Base-by-base conservation (phyloP, 2,329 filamentous ascomycete species). In the Colletotrichum kahawae region DNA sequence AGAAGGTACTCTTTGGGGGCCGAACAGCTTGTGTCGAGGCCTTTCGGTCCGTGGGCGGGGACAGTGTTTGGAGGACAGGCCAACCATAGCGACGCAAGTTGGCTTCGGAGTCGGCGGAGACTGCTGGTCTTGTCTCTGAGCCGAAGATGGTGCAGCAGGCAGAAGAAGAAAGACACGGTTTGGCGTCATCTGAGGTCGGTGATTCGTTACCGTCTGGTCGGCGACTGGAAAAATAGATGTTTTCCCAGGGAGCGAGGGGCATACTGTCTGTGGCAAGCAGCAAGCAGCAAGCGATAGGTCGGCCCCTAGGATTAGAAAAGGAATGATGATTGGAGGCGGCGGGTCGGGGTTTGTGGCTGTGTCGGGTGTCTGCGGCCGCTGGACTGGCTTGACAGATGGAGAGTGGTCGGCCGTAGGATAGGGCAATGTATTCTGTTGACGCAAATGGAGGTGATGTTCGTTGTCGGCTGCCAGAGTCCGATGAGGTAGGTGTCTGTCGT, bases 181-280 rank as follows among this genome's bases (percentile, higher is more conserved):
- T n/a, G 38, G 7, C 48, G 36, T 67, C 34, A 18, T 51, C 38
- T 21, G 12, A 34, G 14, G 5, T 14, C 36, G 79, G n/a, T 81
- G 80, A 82, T 83, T 82, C 78, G 82, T 80, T 83, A 83, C 81
- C 82, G 74, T 75, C 43, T 71, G 63, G 74, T 76, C 79, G 82
- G 82, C 57, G 77, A 81, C 62, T 74, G 62, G 62, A 43, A 54
- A 43, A 43, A 51, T 27, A 29, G 38, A 48, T 48, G 38, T n/a
- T 48, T 48, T 48, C 31, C 56, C 2, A 60, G 29, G 56, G 24
- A 60, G 29, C 6, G 56, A 48, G 38, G 18, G 38, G 38, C 54
- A 57, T 57, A 18, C 27, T 57, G 27, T 29, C 27, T 57, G 54
- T 24, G 54, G 54, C 54, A 57, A 29, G 54, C 54, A 57, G 51